Conservation (phyloP, 2,329 filamentous ascomycete genomes). For the Trichoderma cornu-damae region DNA sequence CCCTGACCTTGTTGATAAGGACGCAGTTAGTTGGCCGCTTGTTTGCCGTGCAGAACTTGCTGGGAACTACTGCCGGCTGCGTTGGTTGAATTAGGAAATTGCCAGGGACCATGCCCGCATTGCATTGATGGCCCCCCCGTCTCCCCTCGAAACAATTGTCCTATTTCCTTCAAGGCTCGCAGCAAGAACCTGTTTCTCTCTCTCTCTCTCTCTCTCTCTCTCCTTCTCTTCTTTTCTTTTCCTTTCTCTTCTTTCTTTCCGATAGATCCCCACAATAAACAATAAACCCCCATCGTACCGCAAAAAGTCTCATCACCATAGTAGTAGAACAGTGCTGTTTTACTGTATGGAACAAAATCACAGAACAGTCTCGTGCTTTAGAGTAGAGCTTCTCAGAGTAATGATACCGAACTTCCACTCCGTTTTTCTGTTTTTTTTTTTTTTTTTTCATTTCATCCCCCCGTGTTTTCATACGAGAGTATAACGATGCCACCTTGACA, state of each 20-base stretch:
- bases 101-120: background rate
- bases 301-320: background rate
- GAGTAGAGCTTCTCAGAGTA: background rate
- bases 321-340: too few relatives aligned
- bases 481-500: too few relatives aligned
- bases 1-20: too few relatives aligned
- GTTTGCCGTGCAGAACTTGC: too few relatives aligned
- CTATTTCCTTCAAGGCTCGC: background rate
- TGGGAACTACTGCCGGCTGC: background rate
- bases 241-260: too few relatives aligned
- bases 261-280: background rate
- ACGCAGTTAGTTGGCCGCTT: too few relatives aligned
- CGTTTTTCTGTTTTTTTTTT: too few relatives aligned
- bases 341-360: too few relatives aligned
- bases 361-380: too few relatives aligned
- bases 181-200: too few relatives aligned
- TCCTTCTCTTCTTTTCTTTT: background rate
- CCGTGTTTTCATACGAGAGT: background rate
- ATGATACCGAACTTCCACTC: background rate
- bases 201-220: too few relatives aligned
- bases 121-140: background rate
- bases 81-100: background rate
- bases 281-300: background rate
- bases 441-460: too few relatives aligned
- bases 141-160: background rate